phyloP scores from a whole-genome alignment of 2,329 filamentous ascomycete species.

The Microdochium bolleyi region DNA sequence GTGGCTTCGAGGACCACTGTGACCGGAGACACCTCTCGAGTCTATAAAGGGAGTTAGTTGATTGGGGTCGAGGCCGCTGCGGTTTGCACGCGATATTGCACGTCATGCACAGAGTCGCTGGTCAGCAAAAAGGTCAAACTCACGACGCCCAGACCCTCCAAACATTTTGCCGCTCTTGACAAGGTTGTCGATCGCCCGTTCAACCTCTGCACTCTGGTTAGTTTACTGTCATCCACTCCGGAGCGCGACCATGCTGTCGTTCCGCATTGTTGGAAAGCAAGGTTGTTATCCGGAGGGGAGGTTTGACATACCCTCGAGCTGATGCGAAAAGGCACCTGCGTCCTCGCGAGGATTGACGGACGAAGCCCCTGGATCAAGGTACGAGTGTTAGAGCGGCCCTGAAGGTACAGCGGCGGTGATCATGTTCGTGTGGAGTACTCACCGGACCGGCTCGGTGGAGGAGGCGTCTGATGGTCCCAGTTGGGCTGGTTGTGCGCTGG shows the following conservation, averaged over 20 bases:
- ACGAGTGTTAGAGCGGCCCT: neutral
- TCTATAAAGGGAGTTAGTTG: slow-evolving; percentile 40
- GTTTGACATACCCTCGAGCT: slow-evolving; percentile 73
- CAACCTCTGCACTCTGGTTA: slow-evolving; percentile 62
- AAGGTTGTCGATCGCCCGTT: slow-evolving; percentile 90
- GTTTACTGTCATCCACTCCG: slow-evolving; percentile 13
- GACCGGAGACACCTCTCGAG: slow-evolving; percentile 57
- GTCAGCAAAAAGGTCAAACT: slow-evolving; percentile 60
- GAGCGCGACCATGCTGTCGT: slow-evolving; percentile 1
- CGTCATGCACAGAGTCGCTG: slow-evolving; percentile 15
- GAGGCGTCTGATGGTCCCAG: slow-evolving; percentile 67
- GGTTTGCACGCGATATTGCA: slow-evolving; percentile 8
- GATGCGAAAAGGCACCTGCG: slow-evolving; percentile 69
- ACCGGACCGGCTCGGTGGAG: slow-evolving; percentile 58
- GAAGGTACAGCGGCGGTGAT: slow-evolving; percentile 7
- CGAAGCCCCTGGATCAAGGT: slow-evolving; percentile 51
- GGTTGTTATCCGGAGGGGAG: too few relatives aligned
- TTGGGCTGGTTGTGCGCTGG: slow-evolving; percentile 48
- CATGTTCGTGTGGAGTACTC: slow-evolving; percentile 14
- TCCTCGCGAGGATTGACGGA: slow-evolving; percentile 71
- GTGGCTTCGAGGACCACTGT: slow-evolving; percentile 62
- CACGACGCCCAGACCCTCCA: slow-evolving; percentile 64
- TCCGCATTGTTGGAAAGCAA: too few relatives aligned
- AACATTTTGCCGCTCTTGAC: slow-evolving; percentile 96
- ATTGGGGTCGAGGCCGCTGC: slow-evolving; percentile 6